Base-by-base conservation (phyloP, 257 asterid genomes). In the Ballota nigra region DNA sequence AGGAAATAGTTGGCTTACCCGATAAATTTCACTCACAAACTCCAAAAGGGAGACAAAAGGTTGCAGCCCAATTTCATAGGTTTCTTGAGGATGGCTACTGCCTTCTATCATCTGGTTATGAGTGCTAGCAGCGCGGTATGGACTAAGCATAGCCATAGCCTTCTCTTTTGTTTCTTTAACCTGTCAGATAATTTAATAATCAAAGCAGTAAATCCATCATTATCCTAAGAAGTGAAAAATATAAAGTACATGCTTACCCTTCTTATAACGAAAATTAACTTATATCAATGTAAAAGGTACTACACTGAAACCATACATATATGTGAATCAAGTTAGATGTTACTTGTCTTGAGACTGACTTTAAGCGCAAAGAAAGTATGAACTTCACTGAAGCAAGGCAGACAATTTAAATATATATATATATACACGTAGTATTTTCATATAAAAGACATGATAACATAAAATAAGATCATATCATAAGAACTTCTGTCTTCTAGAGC, bases 21-120 rank as follows among this genome's bases (percentile, higher is more conserved):
- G 92, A 81, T 92, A 95, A 79, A 92, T 87, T 84, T 87, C 99
- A 87, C 96, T 85, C 76, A 95, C 92, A 82, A 95, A 92, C 92
- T 89, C 97, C 81, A 95, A 79, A 63, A 95, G 87, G 65, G 96
- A 91, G 69, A 92, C 86, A 83, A 89, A 95, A 75, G 96, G 83
- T 77, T 87, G 95, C 24, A 74, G 78, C 16, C 81, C 83, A 73
- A 77, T 71, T 68, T 80, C 92, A 77, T 63, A 31, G 69, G 83
- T 74, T 78, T 84, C 92, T 20, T 78, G 93, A 66, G 87, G 71
- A 80, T 63, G 83, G 19, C 72, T 79, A 77, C 84, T 77, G 72
- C 85, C 81, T 71, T 86, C 97, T 57, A 75, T 73, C 81, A 76
- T 79, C 79, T 79, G 87, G 81, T 77, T 85, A 75, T 85, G 95